Conservation (phyloP, 2,329 filamentous ascomycete species). For the Ascocoryne sarcoides region DNA sequence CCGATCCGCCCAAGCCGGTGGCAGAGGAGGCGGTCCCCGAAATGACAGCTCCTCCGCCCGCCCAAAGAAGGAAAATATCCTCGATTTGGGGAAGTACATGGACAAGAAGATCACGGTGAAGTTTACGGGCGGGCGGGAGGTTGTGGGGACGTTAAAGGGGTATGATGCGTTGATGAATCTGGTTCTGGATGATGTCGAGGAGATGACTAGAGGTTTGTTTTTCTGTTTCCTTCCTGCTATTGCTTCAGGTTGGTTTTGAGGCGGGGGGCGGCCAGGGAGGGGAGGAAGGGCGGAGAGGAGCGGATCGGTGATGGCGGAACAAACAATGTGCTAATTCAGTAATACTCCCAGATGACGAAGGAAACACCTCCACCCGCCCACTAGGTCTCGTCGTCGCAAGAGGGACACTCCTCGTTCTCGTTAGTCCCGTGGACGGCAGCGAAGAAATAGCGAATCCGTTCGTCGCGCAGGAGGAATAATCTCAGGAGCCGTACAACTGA, state of each 20-base stretch:
- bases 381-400: slow-evolving; percentile 75
- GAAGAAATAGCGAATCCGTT: slow-evolving; percentile 96
- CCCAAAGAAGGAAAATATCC: slow-evolving; percentile 97
- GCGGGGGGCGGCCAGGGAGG: no score
- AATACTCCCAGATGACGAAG: slow-evolving; percentile 69
- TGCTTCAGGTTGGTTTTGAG: no score
- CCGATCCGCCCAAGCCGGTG: slow-evolving; percentile 15
- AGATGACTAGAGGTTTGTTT: slow-evolving; percentile 70
- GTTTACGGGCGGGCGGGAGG: slow-evolving; percentile 91
- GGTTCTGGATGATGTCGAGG: slow-evolving; percentile 88
- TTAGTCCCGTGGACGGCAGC: slow-evolving; percentile 88
- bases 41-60: slow-evolving; percentile 48
- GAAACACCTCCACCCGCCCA: slow-evolving; percentile 64
- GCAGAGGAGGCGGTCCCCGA: slow-evolving; percentile 34
- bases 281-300: no score
- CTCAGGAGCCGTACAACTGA: no score
- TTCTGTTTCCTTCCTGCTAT: background rate
- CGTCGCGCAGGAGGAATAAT: slow-evolving; percentile 58
- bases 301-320: no score
- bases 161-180: slow-evolving; percentile 98
- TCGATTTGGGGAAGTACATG: slow-evolving; percentile 93
- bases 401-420: slow-evolving; percentile 84
- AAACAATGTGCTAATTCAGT: background rate
- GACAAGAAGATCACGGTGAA: slow-evolving; percentile 94
- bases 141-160: slow-evolving; percentile 82